phyloP scores from a whole-genome alignment of 164 flowering plant species.

The Vitis rupestris region DNA sequence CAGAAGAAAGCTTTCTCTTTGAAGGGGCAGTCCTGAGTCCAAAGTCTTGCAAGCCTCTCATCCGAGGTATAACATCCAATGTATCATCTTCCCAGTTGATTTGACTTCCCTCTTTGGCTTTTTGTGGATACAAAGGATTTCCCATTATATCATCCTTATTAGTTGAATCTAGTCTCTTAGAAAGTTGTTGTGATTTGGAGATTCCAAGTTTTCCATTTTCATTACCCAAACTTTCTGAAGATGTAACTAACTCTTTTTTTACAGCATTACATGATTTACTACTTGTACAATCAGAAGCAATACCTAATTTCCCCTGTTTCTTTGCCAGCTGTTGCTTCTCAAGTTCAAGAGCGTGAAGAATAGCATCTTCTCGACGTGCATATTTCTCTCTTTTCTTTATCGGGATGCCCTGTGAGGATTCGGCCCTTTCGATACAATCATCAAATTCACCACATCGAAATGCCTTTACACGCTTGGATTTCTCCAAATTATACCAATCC shows the following conservation, averaged over 20 bases:
- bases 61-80: constrained; percentile 49
- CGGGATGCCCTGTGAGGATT: constrained; percentile 70
- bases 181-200: constrained; percentile 28
- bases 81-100: constrained; percentile 44
- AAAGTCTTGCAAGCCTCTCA: constrained; percentile 81
- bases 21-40: constrained; percentile 55
- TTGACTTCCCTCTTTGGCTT: constrained; percentile 33
- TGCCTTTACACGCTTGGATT: constrained; percentile 94
- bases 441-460: constrained; percentile 98
- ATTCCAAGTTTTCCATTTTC: constrained; percentile 32
- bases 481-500: constrained; percentile 98
- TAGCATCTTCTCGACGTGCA: constrained; percentile 99
- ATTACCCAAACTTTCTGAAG: constrained; percentile 35
- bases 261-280: constrained; percentile 29
- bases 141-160: constrained; percentile 30
- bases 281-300: constrained; percentile 29
- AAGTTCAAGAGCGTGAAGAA: constrained; percentile 97
- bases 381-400: constrained; percentile 92
- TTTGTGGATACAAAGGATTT: constrained; percentile 19
- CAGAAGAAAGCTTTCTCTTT: constrained; percentile 36
- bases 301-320: constrained; percentile 49
- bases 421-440: constrained; percentile 92
- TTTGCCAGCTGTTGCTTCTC: constrained; percentile 63
- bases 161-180: constrained; percentile 24
- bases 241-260: constrained; percentile 28